phyloP scores from a whole-genome alignment of 495 filamentous ascomycete species.

The Parathielavia appendiculata region DNA sequence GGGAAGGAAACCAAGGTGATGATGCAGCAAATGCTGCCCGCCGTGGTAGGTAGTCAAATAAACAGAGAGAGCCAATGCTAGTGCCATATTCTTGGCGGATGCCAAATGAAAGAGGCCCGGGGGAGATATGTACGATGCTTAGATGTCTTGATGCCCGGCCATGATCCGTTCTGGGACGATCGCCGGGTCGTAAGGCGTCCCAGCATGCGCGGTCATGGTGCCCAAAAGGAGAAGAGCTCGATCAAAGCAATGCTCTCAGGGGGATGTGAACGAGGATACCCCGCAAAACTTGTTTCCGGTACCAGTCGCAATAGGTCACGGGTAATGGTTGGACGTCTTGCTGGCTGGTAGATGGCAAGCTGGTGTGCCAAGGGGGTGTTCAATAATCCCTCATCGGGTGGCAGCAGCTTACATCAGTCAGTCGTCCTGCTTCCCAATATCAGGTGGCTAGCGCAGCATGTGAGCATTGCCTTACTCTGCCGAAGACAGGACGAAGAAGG shows the following conservation, averaged over 20 bases:
- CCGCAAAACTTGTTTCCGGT: too few species aligned
- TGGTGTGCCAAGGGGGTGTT: too few species aligned
- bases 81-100: too few species aligned
- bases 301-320: neutral
- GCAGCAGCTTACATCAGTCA: slow-evolving; percentile 1
- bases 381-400: slow-evolving; percentile 9
- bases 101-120: too few species aligned
- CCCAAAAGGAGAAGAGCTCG: neutral
- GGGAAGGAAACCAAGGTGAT: too few species aligned
- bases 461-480: neutral
- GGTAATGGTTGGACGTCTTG: neutral
- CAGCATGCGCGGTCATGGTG: neutral
- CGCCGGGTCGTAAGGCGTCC: too few species aligned
- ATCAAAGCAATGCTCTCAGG: neutral
- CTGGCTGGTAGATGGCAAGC: neutral
- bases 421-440: neutral
- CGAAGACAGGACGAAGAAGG: neutral
- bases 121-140: too few species aligned
- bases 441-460: neutral
- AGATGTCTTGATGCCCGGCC: too few species aligned
- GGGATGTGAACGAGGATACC: neutral
- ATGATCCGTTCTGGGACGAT: too few species aligned
- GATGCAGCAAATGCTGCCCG: too few species aligned
- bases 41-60: too few species aligned
- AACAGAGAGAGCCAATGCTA: too few species aligned